Percentiles rank a stretch among this genome's conserved stretches.
These are phyloP conservation scores for Auxenochlorella pyrenoidosa DNA, from an alignment of 139 green algal genomes.

Conservation along the genomic window DNA sequence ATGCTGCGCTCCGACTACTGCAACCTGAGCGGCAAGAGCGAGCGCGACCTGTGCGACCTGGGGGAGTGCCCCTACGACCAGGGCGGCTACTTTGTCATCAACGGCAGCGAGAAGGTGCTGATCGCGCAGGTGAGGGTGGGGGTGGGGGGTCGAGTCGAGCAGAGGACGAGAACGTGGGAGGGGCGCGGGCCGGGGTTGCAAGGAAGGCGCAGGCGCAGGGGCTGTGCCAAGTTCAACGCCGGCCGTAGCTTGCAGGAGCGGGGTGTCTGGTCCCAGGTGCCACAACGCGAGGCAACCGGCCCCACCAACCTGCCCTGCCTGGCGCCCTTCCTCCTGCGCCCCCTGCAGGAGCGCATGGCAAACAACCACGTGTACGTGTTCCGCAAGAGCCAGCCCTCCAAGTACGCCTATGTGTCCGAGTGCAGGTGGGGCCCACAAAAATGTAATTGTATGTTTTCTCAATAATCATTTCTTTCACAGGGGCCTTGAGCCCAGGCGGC, in stretches of 20 bases:
- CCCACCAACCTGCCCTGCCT: no score
- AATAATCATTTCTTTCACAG: no score
- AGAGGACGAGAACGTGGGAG: no score
- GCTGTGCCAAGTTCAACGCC: no score
- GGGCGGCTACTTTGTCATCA: slow-evolving; percentile 99
- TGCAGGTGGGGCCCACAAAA: slow-evolving; percentile 57
- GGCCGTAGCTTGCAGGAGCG: no score
- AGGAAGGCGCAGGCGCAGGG: no score
- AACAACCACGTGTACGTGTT: slow-evolving; percentile 99
- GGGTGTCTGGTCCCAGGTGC: no score
- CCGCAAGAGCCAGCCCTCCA: slow-evolving; percentile 93
- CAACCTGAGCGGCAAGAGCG: slow-evolving; percentile 79
- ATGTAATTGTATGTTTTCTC: no score
- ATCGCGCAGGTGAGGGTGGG: slow-evolving; percentile 78
- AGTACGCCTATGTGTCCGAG: slow-evolving; percentile 91
- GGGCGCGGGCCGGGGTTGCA: no score
- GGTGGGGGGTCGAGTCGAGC: background rate
- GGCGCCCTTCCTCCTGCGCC: background rate
- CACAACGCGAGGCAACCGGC: no score
- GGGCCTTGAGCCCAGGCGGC: no score
- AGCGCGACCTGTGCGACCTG: slow-evolving; percentile 89
- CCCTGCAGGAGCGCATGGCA: slow-evolving; percentile 93
- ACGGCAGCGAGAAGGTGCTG: slow-evolving; percentile 98
- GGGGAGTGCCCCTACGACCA: slow-evolving; percentile 98
- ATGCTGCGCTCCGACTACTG: slow-evolving; percentile 97